Evolutionary conservation across 345 rosid genomes (phyloP), one percentile per base, ranked within the genome.

Genomic region (Eucalyptus pumila): DNA sequence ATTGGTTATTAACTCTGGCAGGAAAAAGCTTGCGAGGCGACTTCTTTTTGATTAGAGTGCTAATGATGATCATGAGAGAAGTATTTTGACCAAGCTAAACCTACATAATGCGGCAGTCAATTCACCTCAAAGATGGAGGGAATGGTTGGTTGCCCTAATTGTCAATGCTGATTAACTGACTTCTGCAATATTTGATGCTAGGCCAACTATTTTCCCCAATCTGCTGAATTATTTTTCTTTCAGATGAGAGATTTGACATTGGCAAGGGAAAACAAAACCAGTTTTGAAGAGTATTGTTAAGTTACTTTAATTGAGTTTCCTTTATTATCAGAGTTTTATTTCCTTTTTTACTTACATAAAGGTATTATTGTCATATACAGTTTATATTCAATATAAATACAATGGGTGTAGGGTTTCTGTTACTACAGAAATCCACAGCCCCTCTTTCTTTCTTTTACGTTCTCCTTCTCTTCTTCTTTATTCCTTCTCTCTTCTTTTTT

Each of bases 81-180:
- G 95, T 89, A 93, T 95, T 69, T 89, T 96, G 88, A 92, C 97
- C 44, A 95, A 95, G 89, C 87, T 95, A 92, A 96, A 96, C 89
- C 95, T 94, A 89, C 47, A 9, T 96, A 94, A 89, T 95, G 94
- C 69, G 96, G 98, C 50, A 94, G 95, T 47, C 98, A 94, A 88
- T 95, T 94, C 92, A 96, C 98, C 72, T 95, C 94, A 83, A 94
- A 94, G 93, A 96, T 96, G 96, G 97, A 95, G 90, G 94, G 97
- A 85, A 96, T 96, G 97, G 97, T 96, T 40, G 90, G 95, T 88
- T 87, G 65, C 44, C 51, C 60, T 86, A 19, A 44, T 86, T 54
- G 50, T 72, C 23, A 42, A 21, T 62, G 83, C 32, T 54, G 86
- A 86, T 87, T 86, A 48, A 56, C 45, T 65, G 45, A 58, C 69